Evolutionary conservation across 257 asterid species (phyloP), one percentile per base, ranked within the genome.

Genomic region (Ilex asprella): DNA sequence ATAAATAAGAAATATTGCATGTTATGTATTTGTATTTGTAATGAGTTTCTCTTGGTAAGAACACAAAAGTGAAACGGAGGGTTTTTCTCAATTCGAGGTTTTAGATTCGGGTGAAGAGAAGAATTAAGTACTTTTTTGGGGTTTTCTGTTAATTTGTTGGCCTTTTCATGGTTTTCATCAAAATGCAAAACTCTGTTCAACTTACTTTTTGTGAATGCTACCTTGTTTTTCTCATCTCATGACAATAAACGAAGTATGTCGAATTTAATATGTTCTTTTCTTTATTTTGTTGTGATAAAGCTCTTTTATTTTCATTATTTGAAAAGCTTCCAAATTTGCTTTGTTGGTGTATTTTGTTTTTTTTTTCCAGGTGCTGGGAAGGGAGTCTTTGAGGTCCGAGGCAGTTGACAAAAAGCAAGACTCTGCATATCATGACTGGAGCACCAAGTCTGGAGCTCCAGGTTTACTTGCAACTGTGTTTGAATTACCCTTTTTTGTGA

Each of bases 321-420:
- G n/a, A 5, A 35, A 35, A 35, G 41, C 41, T 35, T 8, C 7
- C 7, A 35, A 35, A 35, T 3, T 35, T 35, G 41, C 41, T 21
- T 21, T 21, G 27, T 21, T 21, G 27, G 27, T 21, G 27, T 21
- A 35, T 35, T 35, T 35, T 35, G 5, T 8, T 55, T 43, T 43
- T 30, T 9, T 16, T 41, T 70, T 64, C 55, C 63, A 87, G 96
- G 84, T 55, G 64, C 16, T 66, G 67, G 87, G 87, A 39, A 67
- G 73, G 51, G 91, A 72, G 29, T 58, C 75, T 3, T 14, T 56
- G 62, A 77, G 63, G 39, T 71, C 75, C 0, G 73, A 63, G 12
- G 74, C 61, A 35, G 59, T 59, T 31, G 80, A 70, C 66, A 76
- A 73, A 80, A 86, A 82, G 76, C 73, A 65, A 62, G 83, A 63